Base-by-base conservation (phyloP, 495 filamentous ascomycete species). In the Pyrenopolyporus hunteri region DNA sequence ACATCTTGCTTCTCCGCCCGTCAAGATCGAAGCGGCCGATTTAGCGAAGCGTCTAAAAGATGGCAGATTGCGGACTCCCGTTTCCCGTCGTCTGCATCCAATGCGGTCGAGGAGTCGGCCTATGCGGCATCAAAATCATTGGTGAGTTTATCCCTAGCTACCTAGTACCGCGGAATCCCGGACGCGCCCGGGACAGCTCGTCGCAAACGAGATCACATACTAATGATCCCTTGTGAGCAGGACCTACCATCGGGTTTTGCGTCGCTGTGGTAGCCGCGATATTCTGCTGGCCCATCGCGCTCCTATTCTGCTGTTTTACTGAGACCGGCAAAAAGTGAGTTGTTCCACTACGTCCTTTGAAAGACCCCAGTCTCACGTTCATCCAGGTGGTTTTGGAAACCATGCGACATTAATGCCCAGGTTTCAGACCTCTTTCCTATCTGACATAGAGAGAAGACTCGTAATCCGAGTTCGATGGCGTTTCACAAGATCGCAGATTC, bases 1-100 rank as follows among this genome's bases (percentile, higher is more conserved):
- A 36, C 90, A 0, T 89, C 90, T 63, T 60, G 72, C 7, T 72
- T 92, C 26, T 29, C 43, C 26, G 17, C 13, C 8, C 33, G n/a
- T 49, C 65, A 29, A 62, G 71, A 2, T 47, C 55, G 6, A 59
- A n/a, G n/a, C n/a, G n/a, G 63, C 14, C 54, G 54, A 36, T 42
- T 13, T 50, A 47, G 35, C 43, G 63, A 46, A 44, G 44, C 22
- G 26, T 45, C 6, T 13, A 6, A n/a, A 61, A 45, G 16, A 63
- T 64, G 64, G 43, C 55, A 11, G 64, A 67, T 37, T 67, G 64
- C 29, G 62, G 62, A 33, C 63, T 66, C 11, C 63, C 63, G 3
- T 62, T 66, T 28, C 63, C 63, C 39, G 63, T 65, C 57, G 63
- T 66, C 33, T 67, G 60, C 39, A 64, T 67, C 43, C 60, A 67